Conservation (phyloP, 768 basidiomycete species). For the Phaffia australis region DNA sequence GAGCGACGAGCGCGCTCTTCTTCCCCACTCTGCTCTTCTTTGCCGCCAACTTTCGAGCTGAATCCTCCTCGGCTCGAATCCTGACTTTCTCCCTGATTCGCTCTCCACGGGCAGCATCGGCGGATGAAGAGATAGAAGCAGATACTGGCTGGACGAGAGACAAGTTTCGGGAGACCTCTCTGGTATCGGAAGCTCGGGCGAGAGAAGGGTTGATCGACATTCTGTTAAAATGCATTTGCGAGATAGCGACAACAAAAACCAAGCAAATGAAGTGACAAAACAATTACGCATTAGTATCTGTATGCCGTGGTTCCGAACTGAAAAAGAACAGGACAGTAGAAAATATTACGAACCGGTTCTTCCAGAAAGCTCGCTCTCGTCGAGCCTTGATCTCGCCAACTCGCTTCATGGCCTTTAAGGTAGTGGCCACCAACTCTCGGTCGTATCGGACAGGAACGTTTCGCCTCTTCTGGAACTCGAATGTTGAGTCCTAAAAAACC, state of each 20-base stretch:
- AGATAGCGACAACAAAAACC: not conserved
- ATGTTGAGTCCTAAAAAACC: constrained; percentile 71
- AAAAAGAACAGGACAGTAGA: not conserved
- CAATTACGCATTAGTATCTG: constrained; percentile 1
- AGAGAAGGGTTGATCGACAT: constrained; percentile 77
- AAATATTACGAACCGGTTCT: constrained; percentile 48
- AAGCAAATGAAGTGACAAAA: not conserved
- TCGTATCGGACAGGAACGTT: constrained; percentile 96
- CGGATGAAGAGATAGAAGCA: constrained; percentile 34
- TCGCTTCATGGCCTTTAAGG: constrained; percentile 92
- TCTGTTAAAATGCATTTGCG: constrained; percentile 41
- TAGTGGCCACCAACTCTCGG: constrained; percentile 82
- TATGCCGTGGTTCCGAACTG: constrained; percentile 10
- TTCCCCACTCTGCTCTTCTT: constrained; percentile 40
- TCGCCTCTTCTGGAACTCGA: constrained; percentile 97
- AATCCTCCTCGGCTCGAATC: constrained; percentile 36
- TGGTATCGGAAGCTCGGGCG: constrained; percentile 43
- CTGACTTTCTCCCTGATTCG: constrained; percentile 68
- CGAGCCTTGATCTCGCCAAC: constrained; percentile 80
- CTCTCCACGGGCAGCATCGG: constrained; percentile 42
- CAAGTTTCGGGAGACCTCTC: constrained; percentile 52
- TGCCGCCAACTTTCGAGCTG: constrained; percentile 38
- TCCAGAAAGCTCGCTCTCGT: constrained; percentile 92
- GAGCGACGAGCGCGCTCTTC: constrained; percentile 60
- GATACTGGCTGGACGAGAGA: constrained; percentile 37